These are phyloP conservation scores for Gymnopilus dilepis DNA, from an alignment of 768 basidiomycete genomes.

Conservation along the genomic window DNA sequence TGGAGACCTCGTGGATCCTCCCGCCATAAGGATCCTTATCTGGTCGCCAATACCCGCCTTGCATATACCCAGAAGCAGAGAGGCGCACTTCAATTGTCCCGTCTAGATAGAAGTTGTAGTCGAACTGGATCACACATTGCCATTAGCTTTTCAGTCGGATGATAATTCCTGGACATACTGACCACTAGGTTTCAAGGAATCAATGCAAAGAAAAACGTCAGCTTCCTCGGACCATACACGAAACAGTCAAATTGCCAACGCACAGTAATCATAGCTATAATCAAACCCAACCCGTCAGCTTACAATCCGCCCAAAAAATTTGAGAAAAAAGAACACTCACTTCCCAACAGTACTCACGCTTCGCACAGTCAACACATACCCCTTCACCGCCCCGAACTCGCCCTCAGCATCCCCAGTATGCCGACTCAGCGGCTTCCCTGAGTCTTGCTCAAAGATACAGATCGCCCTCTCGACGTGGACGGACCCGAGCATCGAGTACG, in stretches of 20 bases:
- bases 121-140: slow-evolving; percentile 45
- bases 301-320: neutral
- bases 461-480: slow-evolving; percentile 57
- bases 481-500: slow-evolving; percentile 49
- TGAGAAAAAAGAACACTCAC: slow-evolving; percentile 39
- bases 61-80: slow-evolving; percentile 72
- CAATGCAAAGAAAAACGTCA: neutral
- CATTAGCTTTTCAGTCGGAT: neutral
- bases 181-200: slow-evolving; percentile 33
- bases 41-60: slow-evolving; percentile 63
- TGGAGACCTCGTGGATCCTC: slow-evolving; percentile 58
- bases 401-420: slow-evolving; percentile 58
- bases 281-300: neutral
- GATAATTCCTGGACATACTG: slow-evolving; percentile 2
- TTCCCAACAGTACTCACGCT: slow-evolving; percentile 68
- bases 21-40: slow-evolving; percentile 57
- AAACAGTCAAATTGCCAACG: slow-evolving; percentile 26
- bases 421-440: slow-evolving; percentile 58
- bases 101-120: slow-evolving; percentile 69
- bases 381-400: slow-evolving; percentile 66
- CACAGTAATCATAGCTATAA: slow-evolving; percentile 58
- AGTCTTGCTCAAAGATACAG: slow-evolving; percentile 69
- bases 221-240: neutral
- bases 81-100: slow-evolving; percentile 72
- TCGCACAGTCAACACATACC: slow-evolving; percentile 61